Evolutionary conservation across 257 asterid species (phyloP), one percentile per base, ranked within the genome.

Genomic region (Mentha longifolia): DNA sequence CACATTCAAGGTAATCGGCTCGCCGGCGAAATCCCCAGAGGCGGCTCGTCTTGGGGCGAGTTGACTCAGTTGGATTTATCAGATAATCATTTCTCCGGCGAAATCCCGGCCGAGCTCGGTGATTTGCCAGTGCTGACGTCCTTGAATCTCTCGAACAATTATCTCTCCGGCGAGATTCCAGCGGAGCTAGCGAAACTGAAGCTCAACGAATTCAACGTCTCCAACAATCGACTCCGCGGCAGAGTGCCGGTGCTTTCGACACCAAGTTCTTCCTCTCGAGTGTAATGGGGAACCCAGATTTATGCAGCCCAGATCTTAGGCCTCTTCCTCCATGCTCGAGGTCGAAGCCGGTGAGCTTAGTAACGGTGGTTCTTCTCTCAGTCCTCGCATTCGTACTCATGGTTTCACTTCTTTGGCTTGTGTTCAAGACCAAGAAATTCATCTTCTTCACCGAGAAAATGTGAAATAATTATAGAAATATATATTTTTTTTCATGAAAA

Each of bases 181-280:
- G 57, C 5, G 17, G 84, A 75, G 59, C 75, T 92, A 69, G 71
- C 88, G 28, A 84, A 87, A 35, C 85, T 90, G 56, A 88, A 83
- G 84, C 85, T 92, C 65, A 87, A n/a, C n/a, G n/a, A n/a, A n/a
- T n/a, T n/a, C n/a, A n/a, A 90, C 57, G 72, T 92, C 37, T 90
- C 98, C 1, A 79, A 87, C 72, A 93, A 93, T 72, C 85, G 77
- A 86, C 96, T 93, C 65, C 82, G 80, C 9, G 98, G 98, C 28
- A 73, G 59, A 79, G 85, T 93, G 12, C 98, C 98, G 16, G 60
- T 39, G 84, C 78, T 43, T 89, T 90, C 6, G 81, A 83, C 14
- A 69, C 76, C 17, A 75, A 80, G 46, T 54, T 77, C 49, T 87
- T 76, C 19, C 15, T 79, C 7, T 70, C 88, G 5, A 83, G 95